Conservation (phyloP, 2,329 filamentous ascomycete species). For the Hymenotorrendiella dingleyae region DNA sequence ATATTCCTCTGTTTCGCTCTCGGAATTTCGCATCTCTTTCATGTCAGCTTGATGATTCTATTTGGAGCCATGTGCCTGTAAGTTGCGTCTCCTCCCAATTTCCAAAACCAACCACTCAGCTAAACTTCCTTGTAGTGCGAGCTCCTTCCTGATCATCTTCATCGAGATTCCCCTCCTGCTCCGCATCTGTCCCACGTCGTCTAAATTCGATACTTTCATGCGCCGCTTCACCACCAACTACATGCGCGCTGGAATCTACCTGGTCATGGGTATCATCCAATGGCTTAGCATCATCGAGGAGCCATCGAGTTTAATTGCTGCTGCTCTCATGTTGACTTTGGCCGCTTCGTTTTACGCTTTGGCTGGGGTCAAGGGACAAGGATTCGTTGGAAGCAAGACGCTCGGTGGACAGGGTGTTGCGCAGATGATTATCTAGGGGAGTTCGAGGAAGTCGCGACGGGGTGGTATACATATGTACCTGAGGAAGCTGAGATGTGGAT, state of each 20-base stretch:
- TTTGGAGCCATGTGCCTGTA: slow-evolving; percentile 48
- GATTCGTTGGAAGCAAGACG: slow-evolving; percentile 90
- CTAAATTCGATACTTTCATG: slow-evolving; percentile 82
- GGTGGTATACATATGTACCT: too few species aligned
- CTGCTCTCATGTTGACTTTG: slow-evolving; percentile 72
- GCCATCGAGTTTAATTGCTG: slow-evolving; percentile 73
- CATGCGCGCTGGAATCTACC: slow-evolving; percentile 87
- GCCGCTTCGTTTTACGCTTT: slow-evolving; percentile 76
- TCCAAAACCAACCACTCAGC: slow-evolving; percentile 9
- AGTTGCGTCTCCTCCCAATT: slow-evolving; percentile 25
- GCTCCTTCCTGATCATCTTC: slow-evolving; percentile 70
- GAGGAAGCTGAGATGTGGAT: too few species aligned
- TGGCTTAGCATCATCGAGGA: slow-evolving; percentile 69
- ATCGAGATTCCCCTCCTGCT: slow-evolving; percentile 90
- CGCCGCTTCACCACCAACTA: slow-evolving; percentile 93
- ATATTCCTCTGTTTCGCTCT: slow-evolving; percentile 67
- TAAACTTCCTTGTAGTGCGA: too few species aligned
- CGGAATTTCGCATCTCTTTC: slow-evolving; percentile 63
- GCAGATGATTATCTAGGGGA: slow-evolving; percentile 86
- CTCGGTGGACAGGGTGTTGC: slow-evolving; percentile 88
- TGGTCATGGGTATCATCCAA: slow-evolving; percentile 72
- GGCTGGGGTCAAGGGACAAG: slow-evolving; percentile 76
- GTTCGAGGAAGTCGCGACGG: too few species aligned
- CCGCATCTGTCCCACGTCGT: slow-evolving; percentile 93
- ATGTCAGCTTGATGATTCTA: slow-evolving; percentile 39